Evolutionary conservation across 2,329 filamentous ascomycete species (phyloP).

Genomic region (Pseudocercospora eumusae): DNA sequence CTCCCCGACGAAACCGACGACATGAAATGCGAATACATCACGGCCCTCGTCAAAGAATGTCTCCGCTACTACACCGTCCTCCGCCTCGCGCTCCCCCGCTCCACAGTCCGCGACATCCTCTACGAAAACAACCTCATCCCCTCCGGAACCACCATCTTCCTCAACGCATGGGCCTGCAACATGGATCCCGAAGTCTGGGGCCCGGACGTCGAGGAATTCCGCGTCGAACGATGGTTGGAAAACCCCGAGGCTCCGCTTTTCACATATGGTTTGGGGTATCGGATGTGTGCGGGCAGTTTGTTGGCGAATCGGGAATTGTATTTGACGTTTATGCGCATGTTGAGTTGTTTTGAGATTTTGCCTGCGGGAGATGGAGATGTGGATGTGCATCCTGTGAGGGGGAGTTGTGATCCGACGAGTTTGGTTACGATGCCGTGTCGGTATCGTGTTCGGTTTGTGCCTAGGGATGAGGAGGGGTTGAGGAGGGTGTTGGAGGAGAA

Average conservation of each 20-base stretch:
- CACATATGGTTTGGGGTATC: conserved; percentile 66
- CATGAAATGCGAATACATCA: conserved; percentile 64
- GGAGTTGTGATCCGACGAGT: conserved; percentile 60
- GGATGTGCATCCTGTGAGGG: conserved; percentile 61
- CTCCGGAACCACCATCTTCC: conserved; percentile 63
- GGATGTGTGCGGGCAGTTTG: conserved; percentile 66
- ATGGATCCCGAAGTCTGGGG: conserved; percentile 52
- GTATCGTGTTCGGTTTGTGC: conserved; percentile 47
- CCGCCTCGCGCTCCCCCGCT: conserved; percentile 62
- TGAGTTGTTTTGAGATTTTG: conserved; percentile 63
- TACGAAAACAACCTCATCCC: conserved; percentile 62
- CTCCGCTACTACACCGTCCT: conserved; percentile 65
- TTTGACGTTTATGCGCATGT: conserved; percentile 62
- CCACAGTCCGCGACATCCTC: conserved; percentile 60
- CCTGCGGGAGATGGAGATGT: conserved; percentile 54
- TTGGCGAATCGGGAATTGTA: conserved; percentile 67
- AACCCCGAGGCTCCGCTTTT: conserved; percentile 65
- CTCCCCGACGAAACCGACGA: conserved; percentile 64
- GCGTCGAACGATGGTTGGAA: conserved; percentile 63
- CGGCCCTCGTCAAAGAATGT: conserved; percentile 64
- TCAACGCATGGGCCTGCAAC: conserved; percentile 70
- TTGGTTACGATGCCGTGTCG: conserved; percentile 62
- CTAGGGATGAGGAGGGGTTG: conserved; percentile 39
- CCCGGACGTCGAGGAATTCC: conserved; percentile 56
- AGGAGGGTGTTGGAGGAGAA: conserved; percentile 22